phyloP scores from a whole-genome alignment of 306 rosid genomes.

The Astragalus glycyphyllos region DNA sequence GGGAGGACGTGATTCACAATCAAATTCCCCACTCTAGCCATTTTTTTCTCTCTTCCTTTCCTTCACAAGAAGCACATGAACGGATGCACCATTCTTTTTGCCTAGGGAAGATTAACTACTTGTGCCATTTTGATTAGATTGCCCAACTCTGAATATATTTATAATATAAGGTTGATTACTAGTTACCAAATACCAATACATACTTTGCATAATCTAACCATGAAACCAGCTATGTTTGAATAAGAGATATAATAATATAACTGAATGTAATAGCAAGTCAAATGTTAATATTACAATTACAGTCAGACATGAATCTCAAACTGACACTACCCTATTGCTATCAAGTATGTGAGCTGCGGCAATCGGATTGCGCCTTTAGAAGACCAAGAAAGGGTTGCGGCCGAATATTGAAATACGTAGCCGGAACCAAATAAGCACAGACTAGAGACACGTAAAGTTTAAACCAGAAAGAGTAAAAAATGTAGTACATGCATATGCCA shows the following conservation, averaged over 20 bases:
- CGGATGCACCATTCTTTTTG: no score
- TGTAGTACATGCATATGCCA: conserved; percentile 50
- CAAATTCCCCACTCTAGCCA: background rate
- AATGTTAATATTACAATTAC: conserved; percentile 36
- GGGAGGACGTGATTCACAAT: background rate
- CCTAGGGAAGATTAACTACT: no score
- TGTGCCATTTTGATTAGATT: background rate
- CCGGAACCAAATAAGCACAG: conserved; percentile 64
- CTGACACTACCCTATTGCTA: background rate
- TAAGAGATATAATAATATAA: background rate
- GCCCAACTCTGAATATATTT: background rate
- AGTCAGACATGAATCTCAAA: conserved; percentile 30
- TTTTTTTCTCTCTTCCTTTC: background rate
- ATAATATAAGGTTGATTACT: background rate
- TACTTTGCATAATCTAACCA: background rate
- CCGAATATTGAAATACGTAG: conserved; percentile 65
- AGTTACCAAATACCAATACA: background rate
- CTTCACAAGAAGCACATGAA: background rate
- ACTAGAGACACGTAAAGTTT: conserved; percentile 60
- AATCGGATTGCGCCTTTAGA: conserved; percentile 36
- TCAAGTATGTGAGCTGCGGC: conserved; percentile 31
- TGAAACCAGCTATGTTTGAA: background rate
- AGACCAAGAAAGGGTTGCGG: conserved; percentile 58
- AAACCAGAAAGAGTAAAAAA: conserved; percentile 64
- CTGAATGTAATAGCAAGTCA: conserved; percentile 25